Percentiles rank a stretch among this genome's conserved stretches.
These are phyloP conservation scores for Rhododendron henanense DNA, from an alignment of 148 eudicot genomes.

Conservation along the genomic window DNA sequence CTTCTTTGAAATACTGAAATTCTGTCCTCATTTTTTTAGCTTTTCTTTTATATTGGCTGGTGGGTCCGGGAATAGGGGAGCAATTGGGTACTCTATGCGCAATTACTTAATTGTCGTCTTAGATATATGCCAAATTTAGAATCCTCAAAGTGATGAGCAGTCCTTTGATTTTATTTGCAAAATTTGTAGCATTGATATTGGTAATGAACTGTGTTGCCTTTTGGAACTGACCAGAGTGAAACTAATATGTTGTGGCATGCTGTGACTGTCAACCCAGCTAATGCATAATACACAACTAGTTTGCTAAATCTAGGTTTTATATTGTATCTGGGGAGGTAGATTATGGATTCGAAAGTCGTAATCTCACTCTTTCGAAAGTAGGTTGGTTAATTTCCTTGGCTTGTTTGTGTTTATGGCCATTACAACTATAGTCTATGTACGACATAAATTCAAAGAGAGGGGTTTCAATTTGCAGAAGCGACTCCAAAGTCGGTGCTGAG, in stretches of 20 bases:
- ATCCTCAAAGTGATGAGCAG: not conserved
- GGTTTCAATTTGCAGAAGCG: constrained; percentile 54
- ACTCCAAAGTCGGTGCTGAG: constrained; percentile 79
- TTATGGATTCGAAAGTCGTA: not conserved
- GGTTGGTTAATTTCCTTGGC: not conserved
- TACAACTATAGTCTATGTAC: not conserved
- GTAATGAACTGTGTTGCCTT: not conserved
- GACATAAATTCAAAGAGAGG: not conserved
- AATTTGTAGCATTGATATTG: not conserved
- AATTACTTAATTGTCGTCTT: not conserved
- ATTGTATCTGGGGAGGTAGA: not conserved
- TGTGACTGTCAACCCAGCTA: not conserved
- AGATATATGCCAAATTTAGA: not conserved
- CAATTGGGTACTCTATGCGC: not conserved
- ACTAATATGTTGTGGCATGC: not conserved
- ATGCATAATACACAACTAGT: not conserved
- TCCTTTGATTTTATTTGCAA: not conserved
- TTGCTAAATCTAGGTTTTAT: not conserved
- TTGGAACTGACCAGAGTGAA: not conserved
- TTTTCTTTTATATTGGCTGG: not conserved
- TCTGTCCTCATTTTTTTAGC: too few relatives aligned
- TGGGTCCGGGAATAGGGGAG: not conserved
- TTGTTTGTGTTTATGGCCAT: not conserved
- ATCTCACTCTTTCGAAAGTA: not conserved
- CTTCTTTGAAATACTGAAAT: not conserved